phyloP scores from a whole-genome alignment of 371 early-diverging fungal genomes.

The Coemansia sp. region DNA sequence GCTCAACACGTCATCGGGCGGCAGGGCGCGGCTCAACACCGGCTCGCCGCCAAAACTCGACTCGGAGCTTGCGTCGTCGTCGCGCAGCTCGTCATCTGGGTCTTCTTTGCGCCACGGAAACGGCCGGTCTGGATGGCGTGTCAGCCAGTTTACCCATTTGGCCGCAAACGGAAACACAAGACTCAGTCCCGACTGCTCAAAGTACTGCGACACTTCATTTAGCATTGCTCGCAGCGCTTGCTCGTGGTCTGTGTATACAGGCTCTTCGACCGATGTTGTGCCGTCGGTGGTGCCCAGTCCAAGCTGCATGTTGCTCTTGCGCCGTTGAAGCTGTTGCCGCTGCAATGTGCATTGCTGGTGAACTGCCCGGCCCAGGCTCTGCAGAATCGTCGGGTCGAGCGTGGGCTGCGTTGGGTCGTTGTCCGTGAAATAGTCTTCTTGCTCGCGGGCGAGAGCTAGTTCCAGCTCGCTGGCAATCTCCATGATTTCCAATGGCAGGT shows the following conservation, averaged over 20 bases:
- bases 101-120: slow-evolving; percentile 48
- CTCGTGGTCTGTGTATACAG: slow-evolving; percentile 28
- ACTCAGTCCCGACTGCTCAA: slow-evolving; percentile 41
- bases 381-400: slow-evolving; percentile 37
- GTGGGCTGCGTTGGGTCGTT: slow-evolving; percentile 35
- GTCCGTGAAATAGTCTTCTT: slow-evolving; percentile 47
- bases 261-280: slow-evolving; percentile 6
- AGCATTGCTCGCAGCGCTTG: slow-evolving; percentile 41
- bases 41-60: slow-evolving; percentile 49
- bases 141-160: slow-evolving; percentile 47
- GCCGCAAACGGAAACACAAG: slow-evolving; percentile 49
- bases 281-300: slow-evolving; percentile 22
- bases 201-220: slow-evolving; percentile 46
- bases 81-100: slow-evolving; percentile 29
- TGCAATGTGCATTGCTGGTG: slow-evolving; percentile 42
- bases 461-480: slow-evolving; percentile 48
- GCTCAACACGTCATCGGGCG: slow-evolving; percentile 44
- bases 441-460: slow-evolving; percentile 49
- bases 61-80: slow-evolving; percentile 29
- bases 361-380: slow-evolving; percentile 42
- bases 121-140: slow-evolving; percentile 46
- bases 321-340: slow-evolving; percentile 45
- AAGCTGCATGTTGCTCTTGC: slow-evolving; percentile 52
- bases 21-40: slow-evolving; percentile 39
- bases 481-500: slow-evolving; percentile 47